A percentile compares a stretch with the other conserved stretches of the same genome.
Evolutionary conservation across 345 rosid genomes (phyloP).

Genomic region (Anastatica hierochuntica): DNA sequence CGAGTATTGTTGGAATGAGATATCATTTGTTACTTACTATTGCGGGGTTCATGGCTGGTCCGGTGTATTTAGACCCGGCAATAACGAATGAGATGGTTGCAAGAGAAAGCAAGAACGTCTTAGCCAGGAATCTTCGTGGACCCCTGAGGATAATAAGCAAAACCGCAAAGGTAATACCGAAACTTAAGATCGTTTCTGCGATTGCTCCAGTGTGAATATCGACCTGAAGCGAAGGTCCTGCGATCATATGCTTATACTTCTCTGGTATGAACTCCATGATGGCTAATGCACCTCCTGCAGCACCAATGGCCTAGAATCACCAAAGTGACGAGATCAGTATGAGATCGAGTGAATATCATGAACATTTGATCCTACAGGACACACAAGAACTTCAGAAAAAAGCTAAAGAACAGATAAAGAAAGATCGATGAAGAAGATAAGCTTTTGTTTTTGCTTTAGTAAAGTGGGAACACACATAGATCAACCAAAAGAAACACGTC

Average conservation of each 20-base stretch:
- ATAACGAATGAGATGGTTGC: conserved; percentile 56
- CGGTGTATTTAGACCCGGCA: conserved; percentile 64
- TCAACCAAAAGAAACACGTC: neutral
- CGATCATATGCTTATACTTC: conserved; percentile 71
- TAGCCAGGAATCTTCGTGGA: conserved; percentile 42
- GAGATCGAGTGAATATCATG: too few relatives aligned
- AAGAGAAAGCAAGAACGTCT: conserved; percentile 57
- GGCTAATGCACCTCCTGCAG: conserved; percentile 81
- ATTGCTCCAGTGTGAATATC: conserved; percentile 88
- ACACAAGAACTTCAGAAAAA: conserved; percentile 11
- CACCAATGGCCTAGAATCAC: conserved; percentile 69
- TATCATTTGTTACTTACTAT: conserved; percentile 91
- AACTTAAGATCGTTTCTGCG: conserved; percentile 81
- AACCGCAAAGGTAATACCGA: conserved; percentile 62
- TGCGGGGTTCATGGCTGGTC: conserved; percentile 99
- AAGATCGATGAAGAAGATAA: conserved; percentile 9
- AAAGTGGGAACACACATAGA: conserved; percentile 8
- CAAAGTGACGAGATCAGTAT: too few relatives aligned
- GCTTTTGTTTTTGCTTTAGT: conserved; percentile 2
- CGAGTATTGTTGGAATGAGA: too few relatives aligned
- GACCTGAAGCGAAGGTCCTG: conserved; percentile 72
- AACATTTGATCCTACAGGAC: neutral
- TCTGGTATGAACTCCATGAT: conserved; percentile 65
- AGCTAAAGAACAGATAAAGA: conserved; percentile 9
- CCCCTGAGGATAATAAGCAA: conserved; percentile 66